Evolutionary conservation across 169 alveolate species (phyloP).

Genomic region (Plasmodium billcollinsi): DNA sequence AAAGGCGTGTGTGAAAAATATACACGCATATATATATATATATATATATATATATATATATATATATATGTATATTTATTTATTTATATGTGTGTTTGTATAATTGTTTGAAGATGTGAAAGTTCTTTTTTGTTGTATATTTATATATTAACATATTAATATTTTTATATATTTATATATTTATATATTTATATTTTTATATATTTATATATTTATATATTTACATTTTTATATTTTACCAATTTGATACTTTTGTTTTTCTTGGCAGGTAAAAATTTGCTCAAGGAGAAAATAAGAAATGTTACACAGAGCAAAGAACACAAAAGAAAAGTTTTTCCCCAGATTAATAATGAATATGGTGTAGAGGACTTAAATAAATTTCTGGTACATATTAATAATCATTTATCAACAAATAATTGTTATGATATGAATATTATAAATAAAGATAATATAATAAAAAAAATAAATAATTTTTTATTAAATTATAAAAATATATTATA

Average conservation of each 20-base stretch:
- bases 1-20: not conserved
- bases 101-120: no score
- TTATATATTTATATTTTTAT: not conserved
- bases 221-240: not conserved
- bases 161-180: not conserved
- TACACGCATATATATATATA: not conserved
- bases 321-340: not conserved
- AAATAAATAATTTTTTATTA: constrained; percentile 18
- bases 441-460: not conserved
- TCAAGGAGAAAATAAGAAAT: constrained; percentile 36
- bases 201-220: not conserved
- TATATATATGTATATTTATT: not conserved
- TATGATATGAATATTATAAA: not conserved
- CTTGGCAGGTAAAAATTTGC: constrained; percentile 8
- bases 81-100: no score
- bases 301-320: constrained; percentile 33
- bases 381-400: constrained; percentile 16
- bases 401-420: not conserved
- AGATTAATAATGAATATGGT: not conserved
- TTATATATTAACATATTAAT: not conserved
- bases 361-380: constrained; percentile 14
- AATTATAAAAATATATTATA: constrained; percentile 49
- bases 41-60: not conserved
- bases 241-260: not conserved
- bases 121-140: no score